Percentiles rank a stretch among this genome's conserved stretches.
phyloP scores from a whole-genome alignment of 192 early-diverging fungal genomes.

The Podila minutissima region DNA sequence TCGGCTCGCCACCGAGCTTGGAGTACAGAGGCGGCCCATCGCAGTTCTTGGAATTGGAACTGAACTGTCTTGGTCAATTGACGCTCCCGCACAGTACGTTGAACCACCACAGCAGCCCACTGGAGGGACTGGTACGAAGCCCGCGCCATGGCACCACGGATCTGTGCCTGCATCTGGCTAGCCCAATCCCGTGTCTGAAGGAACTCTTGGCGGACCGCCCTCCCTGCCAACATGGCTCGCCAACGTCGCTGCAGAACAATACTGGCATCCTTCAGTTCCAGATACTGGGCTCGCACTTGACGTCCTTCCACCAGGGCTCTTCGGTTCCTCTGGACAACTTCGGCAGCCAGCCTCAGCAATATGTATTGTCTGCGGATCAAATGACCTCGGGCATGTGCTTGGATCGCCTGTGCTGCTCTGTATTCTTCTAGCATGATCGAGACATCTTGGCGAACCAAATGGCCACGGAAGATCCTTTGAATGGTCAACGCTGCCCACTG shows the following conservation, averaged over 20 bases:
- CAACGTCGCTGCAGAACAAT: conserved; percentile 37
- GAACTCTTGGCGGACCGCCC: conserved; percentile 18
- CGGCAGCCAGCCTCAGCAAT: conserved; percentile 23
- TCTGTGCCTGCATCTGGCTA: conserved; percentile 15
- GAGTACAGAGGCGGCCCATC: conserved; percentile 40
- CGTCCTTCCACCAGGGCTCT: conserved; percentile 18
- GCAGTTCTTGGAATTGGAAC: background rate
- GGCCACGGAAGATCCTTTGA: conserved; percentile 28
- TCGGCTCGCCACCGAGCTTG: conserved; percentile 31
- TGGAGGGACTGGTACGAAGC: conserved; percentile 7
- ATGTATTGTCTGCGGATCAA: conserved; percentile 25
- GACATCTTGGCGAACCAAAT: conserved; percentile 17
- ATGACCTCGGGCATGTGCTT: conserved; percentile 31
- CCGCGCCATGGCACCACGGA: conserved; percentile 16
- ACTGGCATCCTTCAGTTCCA: conserved; percentile 12
- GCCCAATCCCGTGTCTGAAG: conserved; percentile 13
- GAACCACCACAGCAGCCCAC: conserved; percentile 32
- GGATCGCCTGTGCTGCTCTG: conserved; percentile 18
- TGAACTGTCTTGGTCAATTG: background rate
- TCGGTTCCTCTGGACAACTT: conserved; percentile 32
- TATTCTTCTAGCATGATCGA: conserved; percentile 1
- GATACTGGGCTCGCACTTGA: conserved; percentile 12
- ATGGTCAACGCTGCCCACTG: conserved; percentile 30
- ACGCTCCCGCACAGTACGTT: conserved; percentile 11
- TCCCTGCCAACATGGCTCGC: conserved; percentile 17